Percentiles rank a stretch among this genome's conserved stretches.
Evolutionary conservation across 2,329 filamentous ascomycete species (phyloP).

Genomic region (Colletotrichum nymphaeae): DNA sequence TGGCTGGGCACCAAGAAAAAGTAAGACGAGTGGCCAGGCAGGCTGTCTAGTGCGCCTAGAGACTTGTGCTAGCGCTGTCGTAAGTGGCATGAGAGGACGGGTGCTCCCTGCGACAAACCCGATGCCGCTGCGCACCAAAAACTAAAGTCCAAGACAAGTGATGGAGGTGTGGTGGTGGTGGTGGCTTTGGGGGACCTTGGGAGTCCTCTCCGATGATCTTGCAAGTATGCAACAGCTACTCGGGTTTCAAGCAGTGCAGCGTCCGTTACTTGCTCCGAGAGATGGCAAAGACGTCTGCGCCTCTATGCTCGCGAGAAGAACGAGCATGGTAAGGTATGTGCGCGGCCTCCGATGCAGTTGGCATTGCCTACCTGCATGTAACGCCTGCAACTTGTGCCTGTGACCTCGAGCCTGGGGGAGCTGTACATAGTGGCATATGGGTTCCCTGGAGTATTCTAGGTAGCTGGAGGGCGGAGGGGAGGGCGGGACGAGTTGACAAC

Average conservation of each 20-base stretch:
- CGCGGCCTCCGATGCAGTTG: not conserved
- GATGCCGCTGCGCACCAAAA: not conserved
- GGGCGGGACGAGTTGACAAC: not conserved
- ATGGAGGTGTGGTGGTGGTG: not conserved
- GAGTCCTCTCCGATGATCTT: not conserved
- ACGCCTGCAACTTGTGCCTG: constrained; percentile 4
- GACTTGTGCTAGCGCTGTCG: not conserved
- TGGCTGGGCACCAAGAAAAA: constrained; percentile 4
- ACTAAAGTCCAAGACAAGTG: not conserved
- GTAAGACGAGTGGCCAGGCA: constrained; percentile 14
- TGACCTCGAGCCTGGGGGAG: not conserved
- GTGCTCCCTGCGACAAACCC: constrained; percentile 13
- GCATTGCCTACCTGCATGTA: constrained; percentile 3
- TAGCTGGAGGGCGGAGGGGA: not conserved
- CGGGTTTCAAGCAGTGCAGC: not conserved
- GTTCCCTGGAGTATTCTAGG: not conserved
- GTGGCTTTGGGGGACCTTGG: not conserved
- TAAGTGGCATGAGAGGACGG: constrained; percentile 8
- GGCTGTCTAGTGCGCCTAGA: not conserved
- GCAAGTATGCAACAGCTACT: not conserved
- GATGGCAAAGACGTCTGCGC: not conserved
- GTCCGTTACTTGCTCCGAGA: not conserved
- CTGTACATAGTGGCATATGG: not conserved
- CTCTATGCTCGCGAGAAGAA: not conserved
- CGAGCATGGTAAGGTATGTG: not conserved